Conservation (phyloP, 306 rosid species). For the Lathyrus oleraceus region DNA sequence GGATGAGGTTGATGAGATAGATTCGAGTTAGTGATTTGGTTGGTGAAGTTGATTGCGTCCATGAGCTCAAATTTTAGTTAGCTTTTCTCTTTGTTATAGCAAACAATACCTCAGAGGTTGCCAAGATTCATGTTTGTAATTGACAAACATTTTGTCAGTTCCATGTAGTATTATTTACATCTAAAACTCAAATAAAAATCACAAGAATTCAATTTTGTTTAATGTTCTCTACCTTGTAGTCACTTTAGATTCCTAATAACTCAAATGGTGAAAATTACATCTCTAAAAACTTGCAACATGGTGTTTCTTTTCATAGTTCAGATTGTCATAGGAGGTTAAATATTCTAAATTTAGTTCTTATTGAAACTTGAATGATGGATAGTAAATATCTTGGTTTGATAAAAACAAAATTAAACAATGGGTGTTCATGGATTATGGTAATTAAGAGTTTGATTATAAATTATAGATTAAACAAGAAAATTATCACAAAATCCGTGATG, state of each 20-base stretch:
- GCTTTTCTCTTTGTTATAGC: constrained; percentile 16
- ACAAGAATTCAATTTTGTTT: constrained; percentile 14
- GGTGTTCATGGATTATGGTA: too few species aligned
- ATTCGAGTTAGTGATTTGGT: constrained; percentile 2
- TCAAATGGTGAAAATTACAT: neutral
- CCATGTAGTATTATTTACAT: constrained; percentile 1
- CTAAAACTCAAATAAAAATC: neutral
- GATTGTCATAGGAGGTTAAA: too few species aligned
- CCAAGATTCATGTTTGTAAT: neutral
- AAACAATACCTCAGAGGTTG: neutral
- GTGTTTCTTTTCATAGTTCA: too few species aligned
- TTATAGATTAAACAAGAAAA: too few species aligned
- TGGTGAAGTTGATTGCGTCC: neutral
- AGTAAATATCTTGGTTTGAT: too few species aligned
- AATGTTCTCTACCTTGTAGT: neutral
- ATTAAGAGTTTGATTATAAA: too few species aligned
- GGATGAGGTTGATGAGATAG: neutral
- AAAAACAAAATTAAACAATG: too few species aligned
- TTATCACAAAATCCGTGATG: too few species aligned
- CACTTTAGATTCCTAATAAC: neutral
- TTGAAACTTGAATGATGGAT: too few species aligned
- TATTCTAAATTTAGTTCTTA: too few species aligned
- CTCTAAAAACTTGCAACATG: too few species aligned
- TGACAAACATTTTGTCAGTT: constrained; percentile 6
- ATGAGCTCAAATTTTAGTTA: constrained; percentile 29